Evolutionary conservation across 495 filamentous ascomycete species (phyloP), one percentile per base, ranked within the genome.

Genomic region (Penicillium arizonense): DNA sequence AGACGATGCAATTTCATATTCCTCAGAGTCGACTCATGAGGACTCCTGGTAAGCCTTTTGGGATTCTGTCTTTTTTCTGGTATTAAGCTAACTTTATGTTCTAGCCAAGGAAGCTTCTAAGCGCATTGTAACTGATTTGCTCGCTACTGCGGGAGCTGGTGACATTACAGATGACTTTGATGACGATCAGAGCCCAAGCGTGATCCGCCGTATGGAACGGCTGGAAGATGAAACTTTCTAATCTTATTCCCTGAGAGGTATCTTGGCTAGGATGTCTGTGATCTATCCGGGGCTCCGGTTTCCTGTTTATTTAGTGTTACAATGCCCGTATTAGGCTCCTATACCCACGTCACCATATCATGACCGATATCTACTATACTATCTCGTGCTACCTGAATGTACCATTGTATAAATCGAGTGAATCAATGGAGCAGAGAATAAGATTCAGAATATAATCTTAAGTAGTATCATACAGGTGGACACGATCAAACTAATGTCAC

Each of bases 1-100:
- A 96, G 73, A 99, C 94, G 23, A 96, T 99, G 68, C 91, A 96
- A 63, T 99, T 99, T 64, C 87, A 90, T 60, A 77, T 99, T 51
- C 92, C 92, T 50, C 88, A 90, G 62, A 88, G 85, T 43, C 84
- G 88, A 55, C 69, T 99, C 30, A 70, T 99, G 73, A 91, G 94
- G 59, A 99, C 94, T 21, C 94, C 94, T 51, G 91, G 91, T 90
- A 77, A 62, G 82, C 18, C 1, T 76, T 41, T 54, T 33, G 36
- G 26, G 39, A n/a, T 28, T 47, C 11, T 7, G 3, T 36, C 24
- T 24, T 6, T 6, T 16, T 10, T 33, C 20, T 41, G 12, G 11
- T 33, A 23, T 16, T 36, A 35, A n/a, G 5, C 32, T 45, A 48
- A 53, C 37, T 16, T 47, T 26, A 28, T 37, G 26, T 23, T 36